Evolutionary conservation across 176 grass and related monocot genomes (phyloP).

Genomic region (Carex cristatella): DNA sequence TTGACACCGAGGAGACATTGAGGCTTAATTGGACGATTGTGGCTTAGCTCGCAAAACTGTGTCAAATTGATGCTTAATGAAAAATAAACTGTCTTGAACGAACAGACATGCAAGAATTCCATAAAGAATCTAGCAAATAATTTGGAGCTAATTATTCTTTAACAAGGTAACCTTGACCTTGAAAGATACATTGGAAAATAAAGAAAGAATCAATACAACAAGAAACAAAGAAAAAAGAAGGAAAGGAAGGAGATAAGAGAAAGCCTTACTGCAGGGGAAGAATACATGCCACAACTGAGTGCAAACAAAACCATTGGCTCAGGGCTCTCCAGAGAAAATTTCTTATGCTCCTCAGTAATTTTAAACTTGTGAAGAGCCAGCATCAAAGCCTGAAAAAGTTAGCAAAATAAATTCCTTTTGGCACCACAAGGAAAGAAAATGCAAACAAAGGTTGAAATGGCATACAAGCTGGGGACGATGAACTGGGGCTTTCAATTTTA

Average conservation of each 20-base stretch:
- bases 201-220: not conserved
- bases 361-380: constrained; percentile 95
- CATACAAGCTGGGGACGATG: constrained; percentile 84
- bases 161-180: constrained; percentile 17
- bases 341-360: constrained; percentile 76
- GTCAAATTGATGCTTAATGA: not conserved
- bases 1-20: not conserved
- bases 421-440: constrained; percentile 10
- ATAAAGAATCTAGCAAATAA: not conserved
- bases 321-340: constrained; percentile 53
- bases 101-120: not conserved
- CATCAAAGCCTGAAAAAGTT: constrained; percentile 63
- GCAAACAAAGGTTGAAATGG: not conserved
- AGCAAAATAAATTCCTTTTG: constrained; percentile 35
- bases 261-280: constrained; percentile 88
- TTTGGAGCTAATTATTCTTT: not conserved
- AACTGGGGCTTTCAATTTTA: constrained; percentile 84
- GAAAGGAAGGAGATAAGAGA: not conserved
- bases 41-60: not conserved
- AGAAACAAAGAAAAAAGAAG: not conserved
- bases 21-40: not conserved
- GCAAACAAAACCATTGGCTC: constrained; percentile 79
- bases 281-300: constrained; percentile 88
- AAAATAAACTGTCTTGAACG: not conserved
- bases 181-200: not conserved